Percentiles rank a stretch among this genome's conserved stretches.
Conservation (phyloP, 176 grass and related monocot genomes). For the Cymbopogon citratus region DNA sequence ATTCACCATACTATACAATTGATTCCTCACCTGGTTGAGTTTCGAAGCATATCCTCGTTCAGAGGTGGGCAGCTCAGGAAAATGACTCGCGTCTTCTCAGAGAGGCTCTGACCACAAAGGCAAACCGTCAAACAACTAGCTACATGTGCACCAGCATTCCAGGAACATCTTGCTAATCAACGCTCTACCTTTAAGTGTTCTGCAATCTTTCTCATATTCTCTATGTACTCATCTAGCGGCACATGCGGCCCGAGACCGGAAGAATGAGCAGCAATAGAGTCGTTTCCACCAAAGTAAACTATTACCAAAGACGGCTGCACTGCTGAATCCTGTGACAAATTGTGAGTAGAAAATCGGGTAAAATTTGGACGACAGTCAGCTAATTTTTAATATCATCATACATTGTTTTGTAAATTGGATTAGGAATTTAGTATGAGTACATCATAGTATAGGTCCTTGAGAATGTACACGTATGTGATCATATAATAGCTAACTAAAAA, state of each 20-base stretch:
- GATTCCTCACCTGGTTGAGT: conserved; percentile 28
- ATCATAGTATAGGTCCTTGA: not conserved
- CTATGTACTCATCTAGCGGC: conserved; percentile 71
- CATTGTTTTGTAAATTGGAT: not conserved
- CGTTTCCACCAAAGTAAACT: conserved; percentile 95
- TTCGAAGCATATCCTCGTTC: conserved; percentile 60
- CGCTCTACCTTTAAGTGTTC: conserved; percentile 59
- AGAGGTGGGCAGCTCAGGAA: conserved; percentile 86
- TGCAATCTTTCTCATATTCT: conserved; percentile 74
- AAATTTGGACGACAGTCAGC: not conserved
- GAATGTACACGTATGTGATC: not conserved
- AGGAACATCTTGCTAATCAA: not conserved
- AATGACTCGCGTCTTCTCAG: conserved; percentile 56
- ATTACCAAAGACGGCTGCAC: conserved; percentile 71
- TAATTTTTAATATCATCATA: not conserved
- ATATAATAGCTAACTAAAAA: not conserved
- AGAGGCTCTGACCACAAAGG: conserved; percentile 60
- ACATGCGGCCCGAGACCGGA: conserved; percentile 85
- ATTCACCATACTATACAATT: not conserved
- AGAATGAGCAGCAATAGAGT: conserved; percentile 53
- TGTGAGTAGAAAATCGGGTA: not conserved
- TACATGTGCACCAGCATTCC: not conserved
- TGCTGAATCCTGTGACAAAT: conserved; percentile 41
- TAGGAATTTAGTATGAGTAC: not conserved
- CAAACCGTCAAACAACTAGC: not conserved